These are phyloP conservation scores for Cryphonectria naterciae DNA, from an alignment of 2,329 filamentous ascomycete species.

Conservation along the genomic window DNA sequence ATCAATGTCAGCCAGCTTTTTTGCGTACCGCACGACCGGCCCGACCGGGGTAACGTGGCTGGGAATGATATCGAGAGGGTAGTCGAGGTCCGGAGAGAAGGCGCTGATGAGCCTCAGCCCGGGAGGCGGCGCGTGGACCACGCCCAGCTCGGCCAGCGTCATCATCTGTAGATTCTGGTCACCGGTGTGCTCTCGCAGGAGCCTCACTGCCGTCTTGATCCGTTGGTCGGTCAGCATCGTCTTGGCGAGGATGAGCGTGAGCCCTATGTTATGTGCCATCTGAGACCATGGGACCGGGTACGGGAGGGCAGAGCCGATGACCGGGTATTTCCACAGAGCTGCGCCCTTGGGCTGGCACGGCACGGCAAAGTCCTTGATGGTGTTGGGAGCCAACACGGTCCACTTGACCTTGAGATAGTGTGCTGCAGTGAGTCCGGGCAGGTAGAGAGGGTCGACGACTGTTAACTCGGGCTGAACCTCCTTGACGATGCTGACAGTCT, in stretches of 20 bases:
- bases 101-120: conserved; percentile 36
- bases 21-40: conserved; percentile 46
- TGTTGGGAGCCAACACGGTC: conserved; percentile 33
- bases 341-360: conserved; percentile 43
- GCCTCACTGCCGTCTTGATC: conserved; percentile 32
- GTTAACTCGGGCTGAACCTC: conserved; percentile 39
- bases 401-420: conserved; percentile 37
- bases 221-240: conserved; percentile 30
- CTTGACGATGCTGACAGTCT: conserved; percentile 35
- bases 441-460: conserved; percentile 39
- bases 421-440: conserved; percentile 46
- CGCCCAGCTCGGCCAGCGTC: conserved; percentile 33
- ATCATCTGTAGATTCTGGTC: conserved; percentile 30
- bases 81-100: conserved; percentile 43
- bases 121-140: conserved; percentile 29
- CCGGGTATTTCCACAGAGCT: conserved; percentile 45
- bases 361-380: conserved; percentile 45
- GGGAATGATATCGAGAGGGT: conserved; percentile 42
- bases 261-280: conserved; percentile 47
- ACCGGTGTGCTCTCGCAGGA: conserved; percentile 33
- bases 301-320: conserved; percentile 47
- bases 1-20: conserved; percentile 42
- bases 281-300: conserved; percentile 51
- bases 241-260: conserved; percentile 38
- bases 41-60: conserved; percentile 49